A percentile compares a stretch with the other conserved stretches of the same genome.
phyloP scores from a whole-genome alignment of 306 rosid species.

The Clitoria ternatea region DNA sequence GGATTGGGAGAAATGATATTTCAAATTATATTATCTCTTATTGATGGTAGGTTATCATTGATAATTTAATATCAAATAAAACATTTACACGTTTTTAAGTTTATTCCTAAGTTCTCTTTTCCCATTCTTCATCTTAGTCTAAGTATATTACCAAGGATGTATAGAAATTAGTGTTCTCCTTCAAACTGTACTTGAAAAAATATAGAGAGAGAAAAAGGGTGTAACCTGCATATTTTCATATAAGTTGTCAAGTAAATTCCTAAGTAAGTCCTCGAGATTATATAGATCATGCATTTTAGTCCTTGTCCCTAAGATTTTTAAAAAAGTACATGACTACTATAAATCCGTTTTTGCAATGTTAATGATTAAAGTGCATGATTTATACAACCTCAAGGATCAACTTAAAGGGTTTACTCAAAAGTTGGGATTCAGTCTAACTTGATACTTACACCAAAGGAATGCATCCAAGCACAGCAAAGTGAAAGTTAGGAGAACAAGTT shows the following conservation, averaged over 20 bases:
- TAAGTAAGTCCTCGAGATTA: no score
- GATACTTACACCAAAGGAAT: background rate
- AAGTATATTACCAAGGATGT: background rate
- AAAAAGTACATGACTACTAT: no score
- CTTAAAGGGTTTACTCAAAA: no score
- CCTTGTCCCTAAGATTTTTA: no score
- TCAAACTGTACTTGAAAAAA: background rate
- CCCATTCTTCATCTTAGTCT: background rate
- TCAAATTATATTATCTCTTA: background rate
- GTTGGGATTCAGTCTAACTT: no score
- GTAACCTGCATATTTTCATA: constrained; percentile 1
- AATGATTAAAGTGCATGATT: no score
- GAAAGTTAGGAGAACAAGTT: constrained; percentile 1
- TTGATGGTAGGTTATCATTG: background rate
- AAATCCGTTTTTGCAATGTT: no score
- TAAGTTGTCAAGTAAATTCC: background rate
- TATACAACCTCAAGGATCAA: no score
- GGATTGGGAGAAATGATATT: background rate
- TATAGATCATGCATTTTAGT: no score
- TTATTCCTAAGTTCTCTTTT: background rate
- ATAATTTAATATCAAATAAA: background rate
- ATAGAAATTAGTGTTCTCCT: background rate
- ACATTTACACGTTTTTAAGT: background rate
- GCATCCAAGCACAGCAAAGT: background rate
- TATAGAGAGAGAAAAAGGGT: background rate